Base-by-base conservation (phyloP, 805 yeast genomes). In the Lipomyces spencermartinsiae region DNA sequence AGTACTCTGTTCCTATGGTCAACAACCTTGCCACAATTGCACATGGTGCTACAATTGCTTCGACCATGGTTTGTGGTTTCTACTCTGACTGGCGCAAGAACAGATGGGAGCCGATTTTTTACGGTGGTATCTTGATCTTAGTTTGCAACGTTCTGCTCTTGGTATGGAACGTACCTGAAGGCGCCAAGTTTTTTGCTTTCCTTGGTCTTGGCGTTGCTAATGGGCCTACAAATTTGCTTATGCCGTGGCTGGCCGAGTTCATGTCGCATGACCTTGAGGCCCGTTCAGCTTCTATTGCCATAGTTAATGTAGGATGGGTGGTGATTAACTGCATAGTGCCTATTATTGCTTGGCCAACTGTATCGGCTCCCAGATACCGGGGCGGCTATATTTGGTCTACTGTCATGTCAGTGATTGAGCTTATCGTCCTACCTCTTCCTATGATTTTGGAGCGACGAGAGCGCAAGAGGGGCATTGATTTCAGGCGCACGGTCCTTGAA, bases 171-270 rank as follows among this genome's bases (percentile, higher is more conserved):
- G 84, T 87, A 8, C 80, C 84, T 1, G 86, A 85, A 70, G 75
- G 82, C 10, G 87, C 86, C 4, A 87, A 85, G 74, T 86, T 88
- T 87, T 86, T 86, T 78, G 90, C 87, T 0, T 87, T 81, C 64
- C 61, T 64, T 37, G 58, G 58, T n/a, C 62, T 65, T 16, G 71
- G 71, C n/a, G 62, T 60, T 35, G 61, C 73, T n/a, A 68, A n/a
- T n/a, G n/a, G n/a, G n/a, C n/a, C n/a, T n/a, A n/a, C n/a, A n/a
- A n/a, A n/a, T n/a, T n/a, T n/a, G n/a, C n/a, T n/a, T n/a, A n/a
- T n/a, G n/a, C n/a, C n/a, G n/a, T n/a, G n/a, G n/a, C n/a, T n/a
- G n/a, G n/a, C n/a, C n/a, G n/a, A n/a, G n/a, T n/a, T n/a, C n/a
- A n/a, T n/a, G n/a, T n/a, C n/a, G n/a, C n/a, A n/a, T n/a, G n/a